These are phyloP conservation scores for Crithidia mellificae DNA, from an alignment of 208 protist genomes.

Conservation along the genomic window DNA sequence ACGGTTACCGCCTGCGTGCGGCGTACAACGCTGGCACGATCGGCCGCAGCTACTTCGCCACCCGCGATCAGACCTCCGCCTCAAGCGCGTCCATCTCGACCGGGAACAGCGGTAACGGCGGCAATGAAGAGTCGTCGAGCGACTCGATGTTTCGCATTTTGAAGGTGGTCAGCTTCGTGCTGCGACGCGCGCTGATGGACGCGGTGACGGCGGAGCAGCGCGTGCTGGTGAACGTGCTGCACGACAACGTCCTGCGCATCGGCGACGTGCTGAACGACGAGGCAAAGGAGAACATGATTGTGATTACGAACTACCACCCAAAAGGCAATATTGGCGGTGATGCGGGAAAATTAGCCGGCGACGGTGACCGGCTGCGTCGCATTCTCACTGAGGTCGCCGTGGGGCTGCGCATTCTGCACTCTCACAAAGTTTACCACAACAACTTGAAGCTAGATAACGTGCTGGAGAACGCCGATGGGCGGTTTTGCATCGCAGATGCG, in stretches of 20 bases:
- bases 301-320: conserved; percentile 57
- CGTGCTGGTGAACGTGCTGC: conserved; percentile 53
- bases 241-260: conserved; percentile 56
- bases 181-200: conserved; percentile 46
- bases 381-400: conserved; percentile 63
- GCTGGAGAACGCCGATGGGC: conserved; percentile 48
- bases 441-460: conserved; percentile 87
- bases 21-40: conserved; percentile 68
- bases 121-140: conserved; percentile 1
- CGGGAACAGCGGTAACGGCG: background rate
- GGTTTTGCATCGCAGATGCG: conserved; percentile 71
- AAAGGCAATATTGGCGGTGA: conserved; percentile 44
- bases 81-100: conserved; percentile 13
- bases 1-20: conserved; percentile 48
- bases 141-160: conserved; percentile 36
- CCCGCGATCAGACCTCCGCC: conserved; percentile 8
- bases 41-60: conserved; percentile 68
- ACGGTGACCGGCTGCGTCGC: conserved; percentile 50
- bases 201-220: conserved; percentile 63
- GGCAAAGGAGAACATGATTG: conserved; percentile 74
- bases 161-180: conserved; percentile 78
- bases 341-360: conserved; percentile 52
- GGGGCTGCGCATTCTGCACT: conserved; percentile 74
- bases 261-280: conserved; percentile 77
- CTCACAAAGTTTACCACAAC: conserved; percentile 76